Base-by-base conservation (phyloP, 257 asterid genomes). In the Oldenlandia corymbosa region DNA sequence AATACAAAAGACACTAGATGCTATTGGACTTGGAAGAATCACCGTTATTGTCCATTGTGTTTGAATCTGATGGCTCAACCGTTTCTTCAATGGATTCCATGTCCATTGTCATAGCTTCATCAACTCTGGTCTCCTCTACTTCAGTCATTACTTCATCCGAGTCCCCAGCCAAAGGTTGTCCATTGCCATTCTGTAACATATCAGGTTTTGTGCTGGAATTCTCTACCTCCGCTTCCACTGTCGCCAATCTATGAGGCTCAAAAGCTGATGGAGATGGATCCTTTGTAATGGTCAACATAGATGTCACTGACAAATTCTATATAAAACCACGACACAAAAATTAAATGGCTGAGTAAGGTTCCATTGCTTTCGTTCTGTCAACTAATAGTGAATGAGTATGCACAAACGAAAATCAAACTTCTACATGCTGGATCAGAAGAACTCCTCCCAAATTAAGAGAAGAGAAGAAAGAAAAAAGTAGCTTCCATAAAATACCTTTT, bases 261-360 rank as follows among this genome's bases (percentile, higher is more conserved):
- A 74, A 54, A 13, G 78, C 20, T 20, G 53, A 68, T 37, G 68
- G 81, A 66, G 64, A 39, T 62, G 85, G 82, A 57, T 84, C 86
- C 0, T 70, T 67, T 20, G 88, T 75, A 55, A 75, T 55, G 12
- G 79, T 71, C 80, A 85, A 70, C 41, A 73, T 88, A 2, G 97
- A 91, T 30, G 97, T 84, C 62, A 91, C 96, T 69, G 79, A 75
- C 71, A 91, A 73, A 77, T 84, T 88, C 97, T 90, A 85, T 79
- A 75, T 13, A 55, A 17, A 41, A 37, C 27, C 21, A 18, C 16
- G 6, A 34, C 39, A 34, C 39, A 34, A 34, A 34, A 34, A 34
- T 34, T 3, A 34, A 34, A 9, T 3, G 39, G 9, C 39, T 9
- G 39, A 34, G 9, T 34, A 34, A 34, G 9, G 39, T 3, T 34